Base-by-base conservation (phyloP, 129 eudicot genomes). In the Deinandra increscens region DNA sequence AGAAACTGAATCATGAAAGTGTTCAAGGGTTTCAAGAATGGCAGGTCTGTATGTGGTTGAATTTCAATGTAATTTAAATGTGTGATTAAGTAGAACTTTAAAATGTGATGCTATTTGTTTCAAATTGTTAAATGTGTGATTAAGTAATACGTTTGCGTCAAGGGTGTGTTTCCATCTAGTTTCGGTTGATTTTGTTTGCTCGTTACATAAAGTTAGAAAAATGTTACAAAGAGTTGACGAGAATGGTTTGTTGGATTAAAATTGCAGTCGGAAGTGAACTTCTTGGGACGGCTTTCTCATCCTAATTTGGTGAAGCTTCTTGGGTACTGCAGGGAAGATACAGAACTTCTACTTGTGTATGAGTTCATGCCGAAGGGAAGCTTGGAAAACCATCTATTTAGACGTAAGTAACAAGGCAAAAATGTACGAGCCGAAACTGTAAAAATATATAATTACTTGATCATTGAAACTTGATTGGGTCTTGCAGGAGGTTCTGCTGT, bases 381-480 rank as follows among this genome's bases (percentile, higher is more conserved):
- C 75, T 79, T 91, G 68, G 97, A 91, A 79, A 91, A 91, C 70
- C 95, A 91, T 85, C 90, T 91, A 6, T 91, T 91, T 78, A 83
- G 90, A 78, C 78, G 97, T 91, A 91, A 79, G 91, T 73, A 56
- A 11, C 23, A 5, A 15, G 48, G 7, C 34, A 20, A 37, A 73
- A 36, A 26, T 8, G 18, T 13, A 12, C 3, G 36, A 19, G 46
- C 20, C 60, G 13, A 61, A 18, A 6, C 19, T 26, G 43, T 62
- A 26, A 58, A 26, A 29, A 58, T 53, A 2, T 42, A 36, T 9
- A 58, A 26, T 31, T 51, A 4, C 19, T 43, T 69, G 42, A 71
- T 59, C 64, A 42, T 42, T 58, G 18, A 48, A 56, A 61, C 56
- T 60, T 78, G 18, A 22, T 73, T 74, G 50, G 51, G 26, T 19